Base-by-base conservation (phyloP, 305 asterid genomes). In the Rubia balearica region DNA sequence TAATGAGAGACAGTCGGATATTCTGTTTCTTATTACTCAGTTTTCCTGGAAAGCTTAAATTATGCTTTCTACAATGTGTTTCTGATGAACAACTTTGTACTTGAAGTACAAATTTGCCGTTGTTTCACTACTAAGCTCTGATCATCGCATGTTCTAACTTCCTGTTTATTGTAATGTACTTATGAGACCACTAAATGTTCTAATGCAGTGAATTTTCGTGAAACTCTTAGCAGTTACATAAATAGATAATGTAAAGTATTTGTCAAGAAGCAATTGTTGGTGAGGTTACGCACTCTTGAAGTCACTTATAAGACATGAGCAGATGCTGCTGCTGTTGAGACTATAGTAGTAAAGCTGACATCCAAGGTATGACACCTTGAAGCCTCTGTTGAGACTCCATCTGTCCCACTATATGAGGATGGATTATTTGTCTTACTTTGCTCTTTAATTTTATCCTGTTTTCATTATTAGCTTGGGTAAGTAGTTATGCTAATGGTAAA, bases 271-370 rank as follows among this genome's bases (percentile, higher is more conserved):
- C 30, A 27, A 27, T 27, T 27, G 30, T 27, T 27, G 30, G 30
- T 27, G 30, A 27, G 30, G 30, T 27, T 94, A 78, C 98, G 96
- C 68, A 94, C 99, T 30, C 97, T 94, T 65, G 99, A 94, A 86
- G 85, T 96, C 77, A 89, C 98, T 36, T 94, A 83, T 72, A 91
- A 86, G 77, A 86, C 96, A 70, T 94, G 98, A 6, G 83, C 95
- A 73, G 97, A 91, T 84, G 97, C 99, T 55, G 92, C 95, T 83
- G 90, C 95, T 61, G 98, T 89, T 46, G 98, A 91, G 82, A 78
- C 89, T 75, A 86, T 87, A 93, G 84, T 89, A 74, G 68, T 59
- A 68, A 91, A 83, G 85, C 99, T 94, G 69, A 84, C 89, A 10
- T 96, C 87, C 76, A 95, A 87, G 97, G 99, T 95, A 62, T 56